phyloP scores from a whole-genome alignment of 2,329 filamentous ascomycete species.

The Cercospora zeae-maydis region DNA sequence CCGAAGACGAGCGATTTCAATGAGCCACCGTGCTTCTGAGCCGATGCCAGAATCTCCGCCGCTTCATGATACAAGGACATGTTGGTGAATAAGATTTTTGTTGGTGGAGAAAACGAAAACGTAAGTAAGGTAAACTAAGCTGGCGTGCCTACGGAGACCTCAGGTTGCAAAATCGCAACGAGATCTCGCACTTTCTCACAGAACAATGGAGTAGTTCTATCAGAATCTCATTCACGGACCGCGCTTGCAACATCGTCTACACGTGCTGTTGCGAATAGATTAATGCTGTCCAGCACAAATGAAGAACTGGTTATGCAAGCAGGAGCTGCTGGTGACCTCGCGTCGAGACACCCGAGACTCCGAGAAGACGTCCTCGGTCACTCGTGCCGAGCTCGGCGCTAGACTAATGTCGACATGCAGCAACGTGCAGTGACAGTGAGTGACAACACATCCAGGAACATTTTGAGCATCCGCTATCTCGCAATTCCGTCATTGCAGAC shows the following conservation, averaged over 20 bases:
- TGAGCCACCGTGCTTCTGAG: slow-evolving; percentile 68
- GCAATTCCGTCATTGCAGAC: background rate
- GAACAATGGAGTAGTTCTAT: background rate
- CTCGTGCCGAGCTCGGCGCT: background rate
- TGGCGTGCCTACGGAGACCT: background rate
- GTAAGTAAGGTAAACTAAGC: background rate
- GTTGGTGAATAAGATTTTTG: background rate
- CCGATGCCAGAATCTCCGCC: slow-evolving; percentile 65
- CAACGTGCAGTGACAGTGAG: background rate
- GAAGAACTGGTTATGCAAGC: background rate
- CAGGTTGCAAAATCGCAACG: background rate
- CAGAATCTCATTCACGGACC: background rate
- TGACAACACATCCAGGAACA: background rate
- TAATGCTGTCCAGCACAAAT: background rate
- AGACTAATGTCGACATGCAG: slow-evolving; percentile 5
- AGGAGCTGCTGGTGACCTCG: background rate
- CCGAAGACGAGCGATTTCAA: slow-evolving; percentile 81
- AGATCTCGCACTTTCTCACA: background rate
- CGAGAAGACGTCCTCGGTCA: too few relatives aligned
- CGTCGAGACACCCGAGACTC: background rate
- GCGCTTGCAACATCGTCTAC: background rate
- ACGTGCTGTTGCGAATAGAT: background rate
- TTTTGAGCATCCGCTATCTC: background rate
- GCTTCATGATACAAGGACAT: slow-evolving; percentile 98
- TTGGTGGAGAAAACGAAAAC: background rate